A percentile compares a stretch with the other conserved stretches of the same genome.
Evolutionary conservation across 1,284 basidiomycete genomes (phyloP).

Genomic region (Laetiporus sulphureus): DNA sequence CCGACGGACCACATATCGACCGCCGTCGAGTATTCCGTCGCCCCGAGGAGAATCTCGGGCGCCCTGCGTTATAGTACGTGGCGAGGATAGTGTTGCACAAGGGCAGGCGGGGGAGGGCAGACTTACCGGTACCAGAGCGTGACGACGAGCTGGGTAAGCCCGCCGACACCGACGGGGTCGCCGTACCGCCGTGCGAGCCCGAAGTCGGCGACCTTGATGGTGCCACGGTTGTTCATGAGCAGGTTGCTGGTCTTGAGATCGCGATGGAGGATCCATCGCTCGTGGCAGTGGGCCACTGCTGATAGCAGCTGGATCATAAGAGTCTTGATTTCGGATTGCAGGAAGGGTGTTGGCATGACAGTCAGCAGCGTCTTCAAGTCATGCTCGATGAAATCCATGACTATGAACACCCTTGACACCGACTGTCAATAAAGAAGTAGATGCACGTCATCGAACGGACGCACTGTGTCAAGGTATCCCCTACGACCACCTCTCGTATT

Average conservation of each 20-base stretch:
- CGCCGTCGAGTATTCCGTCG: slow-evolving; percentile 89
- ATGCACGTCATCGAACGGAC: too few relatives aligned
- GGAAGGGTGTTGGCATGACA: slow-evolving; percentile 90
- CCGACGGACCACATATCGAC: slow-evolving; percentile 99
- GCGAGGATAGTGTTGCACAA: slow-evolving; percentile 11
- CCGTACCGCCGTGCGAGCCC: slow-evolving; percentile 94
- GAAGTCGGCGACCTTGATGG: slow-evolving; percentile 98
- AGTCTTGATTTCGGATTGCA: slow-evolving; percentile 98
- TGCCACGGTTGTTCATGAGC: slow-evolving; percentile 97
- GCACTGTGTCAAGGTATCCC: slow-evolving; percentile 99
- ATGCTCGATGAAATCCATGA: slow-evolving; percentile 99
- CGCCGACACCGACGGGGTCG: slow-evolving; percentile 87
- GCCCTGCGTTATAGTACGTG: slow-evolving; percentile 53
- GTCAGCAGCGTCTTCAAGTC: slow-evolving; percentile 95
- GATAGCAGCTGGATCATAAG: slow-evolving; percentile 92
- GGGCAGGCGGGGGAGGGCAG: slow-evolving; percentile 6
- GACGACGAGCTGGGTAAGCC: slow-evolving; percentile 96
- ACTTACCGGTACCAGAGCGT: slow-evolving; percentile 97
- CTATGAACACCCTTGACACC: slow-evolving; percentile 82
- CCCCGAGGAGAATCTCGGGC: slow-evolving; percentile 92
- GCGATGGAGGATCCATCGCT: slow-evolving; percentile 96
- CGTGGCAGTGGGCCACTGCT: slow-evolving; percentile 88
- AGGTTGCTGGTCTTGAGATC: slow-evolving; percentile 98
- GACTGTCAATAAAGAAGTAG: slow-evolving; percentile 1
- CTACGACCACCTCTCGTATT: slow-evolving; percentile 95